Base-by-base conservation (phyloP, 257 asterid genomes). In the Catharanthus roseus region DNA sequence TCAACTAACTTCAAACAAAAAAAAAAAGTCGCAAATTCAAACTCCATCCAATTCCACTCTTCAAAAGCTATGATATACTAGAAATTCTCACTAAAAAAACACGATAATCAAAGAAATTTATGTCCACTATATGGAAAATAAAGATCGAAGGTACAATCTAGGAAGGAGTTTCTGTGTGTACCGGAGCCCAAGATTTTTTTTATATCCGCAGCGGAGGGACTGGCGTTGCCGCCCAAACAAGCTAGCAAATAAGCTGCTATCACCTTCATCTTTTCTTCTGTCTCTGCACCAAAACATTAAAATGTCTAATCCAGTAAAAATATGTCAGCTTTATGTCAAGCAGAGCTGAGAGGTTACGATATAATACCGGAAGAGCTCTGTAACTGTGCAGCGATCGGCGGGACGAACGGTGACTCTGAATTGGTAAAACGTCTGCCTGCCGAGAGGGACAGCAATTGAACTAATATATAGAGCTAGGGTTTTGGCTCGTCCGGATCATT, bases 161-260 rank as follows among this genome's bases (percentile, higher is more conserved):
- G 58, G 70, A 45, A 73, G 39, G 11, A 33, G 49, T 21, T 18
- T 61, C 13, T 33, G 28, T 10, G 19, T 3, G 26, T 51, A 72
- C 76, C 77, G 0, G 81, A 67, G 39, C 44, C 58, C 12, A 77
- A 53, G 1, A 77, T 77, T 4, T 57, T 61, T 56, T 61, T 77
- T 18, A 77, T 23, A 51, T 77, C 77, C 69, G 47, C 58, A 8
- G 61, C 24, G 3, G 67, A 45, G 18, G 81, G 81, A 5, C 16
- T 15, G 31, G 65, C 4, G 28, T 77, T 77, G 19, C 81, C 81
- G 42, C 81, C 66, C 65, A 76, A 56, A 51, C 44, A 69, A 2
- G 73, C 80, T 15, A 76, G 29, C 65, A 76, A 66, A 49, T 76
- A 76, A 39, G 80, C 77, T 65, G 77, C 70, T 5, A 71, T 33